phyloP scores from a whole-genome alignment of 768 basidiomycete genomes.

The Lenzites betulinus region DNA sequence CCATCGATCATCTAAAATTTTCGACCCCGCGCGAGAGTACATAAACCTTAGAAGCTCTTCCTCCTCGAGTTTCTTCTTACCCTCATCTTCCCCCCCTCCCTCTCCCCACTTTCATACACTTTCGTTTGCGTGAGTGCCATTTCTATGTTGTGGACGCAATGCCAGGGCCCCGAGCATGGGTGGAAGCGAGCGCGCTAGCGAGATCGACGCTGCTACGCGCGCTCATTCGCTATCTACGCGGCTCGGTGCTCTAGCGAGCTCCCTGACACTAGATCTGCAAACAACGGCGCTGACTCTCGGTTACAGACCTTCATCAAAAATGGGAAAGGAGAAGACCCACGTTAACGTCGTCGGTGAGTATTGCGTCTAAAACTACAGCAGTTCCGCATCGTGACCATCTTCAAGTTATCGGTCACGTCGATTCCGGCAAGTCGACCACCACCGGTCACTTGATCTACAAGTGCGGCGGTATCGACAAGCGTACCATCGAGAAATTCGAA shows the following conservation, averaged over 20 bases:
- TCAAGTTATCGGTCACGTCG: conserved; percentile 97
- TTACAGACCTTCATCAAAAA: conserved; percentile 59
- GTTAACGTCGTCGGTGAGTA: conserved; percentile 94
- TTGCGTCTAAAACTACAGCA: conserved; percentile 26
- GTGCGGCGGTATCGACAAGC: conserved; percentile 99
- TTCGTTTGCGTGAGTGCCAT: conserved; percentile 45
- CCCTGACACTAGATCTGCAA: conserved; percentile 36
- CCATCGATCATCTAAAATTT: conserved; percentile 36
- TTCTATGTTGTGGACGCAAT: not conserved
- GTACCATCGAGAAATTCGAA: conserved; percentile 99
- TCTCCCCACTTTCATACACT: conserved; percentile 43
- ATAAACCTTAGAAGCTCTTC: conserved; percentile 34
- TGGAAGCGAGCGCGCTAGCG: not conserved
- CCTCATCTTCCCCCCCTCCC: conserved; percentile 47
- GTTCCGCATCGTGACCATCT: conserved; percentile 26
- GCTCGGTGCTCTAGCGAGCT: conserved; percentile 1
- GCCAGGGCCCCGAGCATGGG: not conserved
- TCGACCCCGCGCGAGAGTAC: conserved; percentile 31
- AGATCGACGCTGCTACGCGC: conserved; percentile 10
- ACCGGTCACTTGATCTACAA: conserved; percentile 99
- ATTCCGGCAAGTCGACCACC: conserved; percentile 99
- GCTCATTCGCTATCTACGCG: conserved; percentile 22
- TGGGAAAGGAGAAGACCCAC: conserved; percentile 97
- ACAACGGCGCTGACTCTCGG: conserved; percentile 8
- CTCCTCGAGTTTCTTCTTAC: conserved; percentile 36